Percentiles rank a stretch among this genome's conserved stretches.
Conservation (phyloP, 2,329 filamentous ascomycete species). For the Cercospora sp. region DNA sequence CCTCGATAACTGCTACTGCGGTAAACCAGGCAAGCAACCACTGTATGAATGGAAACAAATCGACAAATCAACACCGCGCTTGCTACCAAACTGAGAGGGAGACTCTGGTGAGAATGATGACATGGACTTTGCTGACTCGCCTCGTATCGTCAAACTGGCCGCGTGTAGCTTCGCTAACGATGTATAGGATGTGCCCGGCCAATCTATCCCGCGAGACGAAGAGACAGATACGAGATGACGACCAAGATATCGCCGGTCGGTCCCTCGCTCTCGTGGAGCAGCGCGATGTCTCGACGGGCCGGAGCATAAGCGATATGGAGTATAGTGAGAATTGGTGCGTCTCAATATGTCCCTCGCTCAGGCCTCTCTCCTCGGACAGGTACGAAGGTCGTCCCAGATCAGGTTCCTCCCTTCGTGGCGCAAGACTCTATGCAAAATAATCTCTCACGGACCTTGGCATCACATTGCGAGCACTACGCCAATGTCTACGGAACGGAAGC, state of each 20-base stretch:
- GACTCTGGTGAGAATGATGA: background rate
- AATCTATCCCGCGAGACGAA: background rate
- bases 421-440: too few species aligned
- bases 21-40: background rate
- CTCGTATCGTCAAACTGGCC: background rate
- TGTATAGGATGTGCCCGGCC: background rate
- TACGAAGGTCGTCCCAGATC: background rate
- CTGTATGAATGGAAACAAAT: background rate
- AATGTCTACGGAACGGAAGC: too few species aligned
- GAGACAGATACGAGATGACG: background rate
- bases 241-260: background rate
- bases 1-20: background rate
- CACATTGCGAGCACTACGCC: too few species aligned
- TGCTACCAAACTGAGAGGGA: background rate
- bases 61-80: background rate
- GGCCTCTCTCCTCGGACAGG: background rate
- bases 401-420: too few species aligned
- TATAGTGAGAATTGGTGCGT: background rate
- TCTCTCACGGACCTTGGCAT: too few species aligned
- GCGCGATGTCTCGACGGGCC: background rate
- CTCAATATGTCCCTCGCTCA: background rate
- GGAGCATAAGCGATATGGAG: background rate
- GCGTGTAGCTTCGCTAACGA: background rate
- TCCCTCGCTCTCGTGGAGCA: too few species aligned
- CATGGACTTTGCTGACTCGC: background rate